Conservation (phyloP, 345 rosid species). For the Acer yangbiense region DNA sequence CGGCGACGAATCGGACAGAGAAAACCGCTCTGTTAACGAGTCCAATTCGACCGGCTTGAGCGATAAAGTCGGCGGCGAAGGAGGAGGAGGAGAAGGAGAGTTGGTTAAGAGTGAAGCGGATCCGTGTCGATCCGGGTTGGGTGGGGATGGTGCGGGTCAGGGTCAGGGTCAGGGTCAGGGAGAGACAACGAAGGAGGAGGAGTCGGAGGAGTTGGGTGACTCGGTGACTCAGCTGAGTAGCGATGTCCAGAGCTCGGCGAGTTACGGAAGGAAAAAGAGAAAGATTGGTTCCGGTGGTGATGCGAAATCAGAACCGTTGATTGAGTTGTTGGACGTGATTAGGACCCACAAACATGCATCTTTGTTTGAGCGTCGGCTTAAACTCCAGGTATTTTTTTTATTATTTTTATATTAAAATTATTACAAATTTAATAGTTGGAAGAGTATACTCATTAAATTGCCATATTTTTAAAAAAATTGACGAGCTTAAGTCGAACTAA, state of each 20-base stretch:
- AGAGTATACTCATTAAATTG: too few relatives aligned
- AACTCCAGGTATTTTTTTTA: slow-evolving; percentile 48
- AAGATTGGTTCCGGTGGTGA: slow-evolving; percentile 14
- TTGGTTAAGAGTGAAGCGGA: slow-evolving; percentile 17
- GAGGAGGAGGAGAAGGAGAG: background rate
- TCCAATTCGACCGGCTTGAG: slow-evolving; percentile 72
- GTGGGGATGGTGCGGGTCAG: slow-evolving; percentile 36
- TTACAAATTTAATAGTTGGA: background rate
- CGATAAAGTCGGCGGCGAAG: slow-evolving; percentile 29
- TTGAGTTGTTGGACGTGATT: slow-evolving; percentile 45
- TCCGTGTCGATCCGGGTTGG: slow-evolving; percentile 31
- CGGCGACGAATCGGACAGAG: slow-evolving; percentile 60
- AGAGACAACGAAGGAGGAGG: slow-evolving; percentile 26
- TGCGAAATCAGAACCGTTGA: slow-evolving; percentile 62
- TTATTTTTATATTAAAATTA: background rate
- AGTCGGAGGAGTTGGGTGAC: slow-evolving; percentile 44
- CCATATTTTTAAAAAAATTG: too few relatives aligned
- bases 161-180: background rate
- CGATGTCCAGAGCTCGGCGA: slow-evolving; percentile 63
- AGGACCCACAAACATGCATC: slow-evolving; percentile 59
- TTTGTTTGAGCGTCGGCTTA: slow-evolving; percentile 58
- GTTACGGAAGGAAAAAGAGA: slow-evolving; percentile 32
- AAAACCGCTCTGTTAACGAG: slow-evolving; percentile 70
- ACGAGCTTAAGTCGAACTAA: too few relatives aligned
- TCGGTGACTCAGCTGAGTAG: slow-evolving; percentile 48